Evolutionary conservation across 129 eudicot species (phyloP).

Genomic region (Dittrichia graveolens): DNA sequence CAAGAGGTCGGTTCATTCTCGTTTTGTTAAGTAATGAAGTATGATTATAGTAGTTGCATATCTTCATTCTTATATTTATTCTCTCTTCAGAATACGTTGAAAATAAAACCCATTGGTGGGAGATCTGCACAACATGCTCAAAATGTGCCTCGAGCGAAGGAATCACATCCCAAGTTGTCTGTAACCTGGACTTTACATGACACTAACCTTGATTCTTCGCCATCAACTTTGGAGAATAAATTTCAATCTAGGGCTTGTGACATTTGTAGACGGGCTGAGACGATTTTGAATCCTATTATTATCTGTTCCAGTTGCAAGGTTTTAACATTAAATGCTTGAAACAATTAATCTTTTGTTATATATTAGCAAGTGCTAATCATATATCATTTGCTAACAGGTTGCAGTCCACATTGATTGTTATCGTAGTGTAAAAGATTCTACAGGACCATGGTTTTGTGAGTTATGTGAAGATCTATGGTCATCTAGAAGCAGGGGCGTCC

Average conservation of each 20-base stretch:
- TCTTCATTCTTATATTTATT: neutral
- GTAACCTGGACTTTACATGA: slow-evolving; percentile 55
- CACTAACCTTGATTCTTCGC: slow-evolving; percentile 48
- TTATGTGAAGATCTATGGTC: slow-evolving; percentile 77
- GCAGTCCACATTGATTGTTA: slow-evolving; percentile 96
- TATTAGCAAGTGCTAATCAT: slow-evolving; percentile 1
- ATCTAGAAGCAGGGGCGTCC: slow-evolving; percentile 53
- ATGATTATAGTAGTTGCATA: neutral
- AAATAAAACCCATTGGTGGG: slow-evolving; percentile 50
- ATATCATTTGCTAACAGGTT: slow-evolving; percentile 51
- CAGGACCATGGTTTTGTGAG: slow-evolving; percentile 99
- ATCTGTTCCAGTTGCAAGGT: slow-evolving; percentile 98
- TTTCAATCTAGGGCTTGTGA: slow-evolving; percentile 74
- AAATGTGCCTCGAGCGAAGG: slow-evolving; percentile 59
- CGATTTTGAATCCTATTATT: slow-evolving; percentile 67
- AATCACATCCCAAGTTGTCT: slow-evolving; percentile 56
- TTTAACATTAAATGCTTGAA: slow-evolving; percentile 9
- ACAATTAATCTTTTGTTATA: neutral
- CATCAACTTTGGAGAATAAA: slow-evolving; percentile 46
- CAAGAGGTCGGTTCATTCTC: slow-evolving; percentile 47
- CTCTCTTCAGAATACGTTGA: slow-evolving; percentile 44
- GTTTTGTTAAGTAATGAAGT: neutral
- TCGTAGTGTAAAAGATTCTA: slow-evolving; percentile 67
- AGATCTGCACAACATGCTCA: slow-evolving; percentile 49
- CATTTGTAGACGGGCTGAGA: slow-evolving; percentile 80